Base-by-base conservation (phyloP, 2,329 filamentous ascomycete species). In the Coniochaeta sp. region DNA sequence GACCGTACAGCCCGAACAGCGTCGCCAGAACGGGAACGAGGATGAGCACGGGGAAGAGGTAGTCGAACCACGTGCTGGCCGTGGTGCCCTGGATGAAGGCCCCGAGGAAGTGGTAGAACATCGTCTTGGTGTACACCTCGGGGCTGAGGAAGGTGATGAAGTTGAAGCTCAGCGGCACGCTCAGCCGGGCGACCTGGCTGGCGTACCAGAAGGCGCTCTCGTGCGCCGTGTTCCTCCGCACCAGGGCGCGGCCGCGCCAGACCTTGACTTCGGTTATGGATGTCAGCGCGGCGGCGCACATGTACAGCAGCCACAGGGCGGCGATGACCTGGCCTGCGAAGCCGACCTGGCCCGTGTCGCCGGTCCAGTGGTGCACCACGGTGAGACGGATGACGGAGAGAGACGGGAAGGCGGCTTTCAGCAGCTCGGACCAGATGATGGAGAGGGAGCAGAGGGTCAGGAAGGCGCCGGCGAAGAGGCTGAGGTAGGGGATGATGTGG, bases 131-230 rank as follows among this genome's bases (percentile, higher is more conserved):
- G 70, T 92, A 93, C 47, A 96, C 84, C 14, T 80, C 79, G 8
- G 79, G 80, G 0, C 90, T 89, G 24, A 97, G 76, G 71, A 98
- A 93, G 0, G 93, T 97, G 72, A 96, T 82, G 70, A 98, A 99
- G 75, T 99, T 99, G 83, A 96, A 99, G 4, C 90, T 88, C 9
- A 99, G 81, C 0, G 95, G 95, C 0, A 99, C 91, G 1, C 90
- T 96, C 50, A 99, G 85, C 68, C 93, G 91, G 58, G 95, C 93
- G 12, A 97, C 90, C 72, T 97, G 91, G 61, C 91, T 87, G 1
- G 91, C 89, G 71, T 98, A 99, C 92, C 96, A 99, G 66, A 93
- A 96, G 0, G 95, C 95, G 57, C 89, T 91, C 72, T 98, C 95
- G 62, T 91, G 87, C 61, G 96, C 93, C 0, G 95, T 99, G 70